Percentiles rank a stretch among this genome's conserved stretches.
Conservation (phyloP, 2,329 filamentous ascomycete genomes). For the Simplicillium sp. region DNA sequence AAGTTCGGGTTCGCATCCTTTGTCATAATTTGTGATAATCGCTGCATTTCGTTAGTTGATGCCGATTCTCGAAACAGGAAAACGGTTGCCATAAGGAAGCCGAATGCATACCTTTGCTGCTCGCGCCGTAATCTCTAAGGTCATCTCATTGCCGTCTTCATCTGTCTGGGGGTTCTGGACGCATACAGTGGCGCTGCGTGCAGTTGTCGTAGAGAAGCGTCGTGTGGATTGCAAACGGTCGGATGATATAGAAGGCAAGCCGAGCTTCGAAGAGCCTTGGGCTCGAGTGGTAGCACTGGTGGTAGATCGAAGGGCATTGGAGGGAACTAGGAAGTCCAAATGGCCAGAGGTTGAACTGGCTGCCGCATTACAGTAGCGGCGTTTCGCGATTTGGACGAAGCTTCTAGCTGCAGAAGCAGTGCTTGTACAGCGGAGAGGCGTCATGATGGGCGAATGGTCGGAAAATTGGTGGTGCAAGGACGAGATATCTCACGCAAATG, state of each 20-base stretch:
- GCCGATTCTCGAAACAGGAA: not conserved
- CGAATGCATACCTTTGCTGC: conserved; percentile 59
- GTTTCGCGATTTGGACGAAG: conserved; percentile 31
- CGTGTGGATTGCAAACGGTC: conserved; percentile 5
- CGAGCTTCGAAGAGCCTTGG: conserved; percentile 1
- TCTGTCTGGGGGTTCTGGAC: conserved; percentile 66
- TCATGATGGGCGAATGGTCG: conserved; percentile 16
- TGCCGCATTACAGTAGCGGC: conserved; percentile 18
- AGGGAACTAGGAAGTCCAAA: conserved; percentile 31
- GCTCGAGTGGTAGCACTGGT: conserved; percentile 6
- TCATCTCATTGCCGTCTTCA: conserved; percentile 77
- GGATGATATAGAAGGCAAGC: not conserved
- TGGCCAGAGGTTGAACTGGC: conserved; percentile 15
- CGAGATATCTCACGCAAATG: not conserved
- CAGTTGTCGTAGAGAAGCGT: conserved; percentile 27
- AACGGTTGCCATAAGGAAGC: not conserved
- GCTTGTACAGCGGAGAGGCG: conserved; percentile 26
- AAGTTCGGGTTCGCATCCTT: conserved; percentile 67
- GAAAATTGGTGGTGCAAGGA: not conserved
- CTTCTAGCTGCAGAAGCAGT: conserved; percentile 26
- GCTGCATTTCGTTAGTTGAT: conserved; percentile 28
- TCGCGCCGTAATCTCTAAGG: conserved; percentile 72
- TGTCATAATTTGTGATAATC: conserved; percentile 67
- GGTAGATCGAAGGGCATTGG: conserved; percentile 9
- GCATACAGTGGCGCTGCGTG: conserved; percentile 33